Percentiles rank a stretch among this genome's conserved stretches.
phyloP scores from a whole-genome alignment of 768 basidiomycete species.

The Boletus sensibilis region DNA sequence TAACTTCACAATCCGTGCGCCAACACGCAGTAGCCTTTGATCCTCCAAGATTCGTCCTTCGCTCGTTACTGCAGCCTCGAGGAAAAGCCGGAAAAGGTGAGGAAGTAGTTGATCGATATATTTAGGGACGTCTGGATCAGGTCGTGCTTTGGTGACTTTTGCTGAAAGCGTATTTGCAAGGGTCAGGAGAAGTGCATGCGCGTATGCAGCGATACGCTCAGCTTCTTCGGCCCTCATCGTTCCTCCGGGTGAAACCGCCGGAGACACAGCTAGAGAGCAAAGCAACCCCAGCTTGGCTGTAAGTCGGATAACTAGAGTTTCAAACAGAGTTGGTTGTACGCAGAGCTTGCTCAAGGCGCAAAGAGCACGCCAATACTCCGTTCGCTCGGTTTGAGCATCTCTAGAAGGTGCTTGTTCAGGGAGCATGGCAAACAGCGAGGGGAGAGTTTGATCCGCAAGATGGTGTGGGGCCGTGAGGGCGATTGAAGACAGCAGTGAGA shows the following conservation, averaged over 20 bases:
- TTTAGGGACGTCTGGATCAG: slow-evolving; percentile 73
- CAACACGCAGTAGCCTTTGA: slow-evolving; percentile 37
- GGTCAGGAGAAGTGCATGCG: slow-evolving; percentile 75
- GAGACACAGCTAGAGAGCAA: slow-evolving; percentile 38
- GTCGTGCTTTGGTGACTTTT: slow-evolving; percentile 44
- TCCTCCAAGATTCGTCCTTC: slow-evolving; percentile 35
- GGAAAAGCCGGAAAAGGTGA: slow-evolving; percentile 62
- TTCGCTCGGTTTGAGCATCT: slow-evolving; percentile 54
- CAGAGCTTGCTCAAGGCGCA: slow-evolving; percentile 71
- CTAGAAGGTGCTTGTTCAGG: slow-evolving; percentile 64
- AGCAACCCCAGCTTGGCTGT: slow-evolving; percentile 72
- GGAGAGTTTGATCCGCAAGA: slow-evolving; percentile 74
- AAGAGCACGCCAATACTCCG: slow-evolving; percentile 66
- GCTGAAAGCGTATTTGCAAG: slow-evolving; percentile 57
- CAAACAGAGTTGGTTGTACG: slow-evolving; percentile 74
- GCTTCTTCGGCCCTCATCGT: slow-evolving; percentile 32
- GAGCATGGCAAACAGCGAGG: slow-evolving; percentile 71
- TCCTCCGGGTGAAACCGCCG: slow-evolving; percentile 1
- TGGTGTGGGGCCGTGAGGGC: slow-evolving; percentile 58
- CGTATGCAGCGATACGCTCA: slow-evolving; percentile 78
- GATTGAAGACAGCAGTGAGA: slow-evolving; percentile 64
- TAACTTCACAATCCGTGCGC: slow-evolving; percentile 64
- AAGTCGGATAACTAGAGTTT: slow-evolving; percentile 75
- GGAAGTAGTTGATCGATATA: slow-evolving; percentile 78
- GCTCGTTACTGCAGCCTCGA: slow-evolving; percentile 38